These are phyloP conservation scores for Neonothopanus nambi DNA, from an alignment of 1,284 basidiomycete genomes.

Conservation along the genomic window DNA sequence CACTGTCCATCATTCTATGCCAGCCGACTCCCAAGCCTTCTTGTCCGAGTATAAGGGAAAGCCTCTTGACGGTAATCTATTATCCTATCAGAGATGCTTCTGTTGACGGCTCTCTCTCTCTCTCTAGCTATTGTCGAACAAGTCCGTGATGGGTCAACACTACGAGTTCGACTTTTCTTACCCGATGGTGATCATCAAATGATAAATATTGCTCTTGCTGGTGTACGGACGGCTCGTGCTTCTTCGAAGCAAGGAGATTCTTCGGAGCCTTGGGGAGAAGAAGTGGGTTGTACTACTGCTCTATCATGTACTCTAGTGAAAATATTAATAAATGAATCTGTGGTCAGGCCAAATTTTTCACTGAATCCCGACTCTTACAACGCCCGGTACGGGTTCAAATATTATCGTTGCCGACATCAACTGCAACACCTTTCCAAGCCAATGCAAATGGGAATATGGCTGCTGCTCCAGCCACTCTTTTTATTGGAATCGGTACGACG, in stretches of 20 bases:
- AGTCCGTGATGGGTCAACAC: conserved; percentile 90
- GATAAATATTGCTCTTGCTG: conserved; percentile 82
- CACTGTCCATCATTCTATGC: conserved; percentile 85
- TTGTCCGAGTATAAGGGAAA: conserved; percentile 91
- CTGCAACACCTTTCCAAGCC: conserved; percentile 81
- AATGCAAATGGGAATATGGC: conserved; percentile 44
- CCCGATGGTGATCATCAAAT: conserved; percentile 88
- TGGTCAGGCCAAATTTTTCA: conserved; percentile 88
- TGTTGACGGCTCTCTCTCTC: conserved; percentile 8
- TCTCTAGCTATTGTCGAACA: conserved; percentile 85
- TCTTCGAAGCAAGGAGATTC: conserved; percentile 73
- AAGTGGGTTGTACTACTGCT: conserved; percentile 49
- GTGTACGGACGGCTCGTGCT: conserved; percentile 78
- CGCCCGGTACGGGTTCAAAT: conserved; percentile 85
- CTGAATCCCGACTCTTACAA: conserved; percentile 90
- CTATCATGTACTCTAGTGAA: conserved; percentile 15
- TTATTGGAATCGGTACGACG: conserved; percentile 80
- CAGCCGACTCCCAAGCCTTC: conserved; percentile 85
- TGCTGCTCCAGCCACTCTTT: conserved; percentile 74
- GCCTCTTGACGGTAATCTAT: conserved; percentile 72
- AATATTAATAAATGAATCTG: conserved; percentile 23
- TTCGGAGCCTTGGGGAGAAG: conserved; percentile 84
- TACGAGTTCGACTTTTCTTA: conserved; percentile 87
- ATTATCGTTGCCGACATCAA: conserved; percentile 82
- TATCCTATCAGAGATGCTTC: conserved; percentile 8